Base-by-base conservation (phyloP, 768 basidiomycete species). In the Lactarius pseudohatsudake region DNA sequence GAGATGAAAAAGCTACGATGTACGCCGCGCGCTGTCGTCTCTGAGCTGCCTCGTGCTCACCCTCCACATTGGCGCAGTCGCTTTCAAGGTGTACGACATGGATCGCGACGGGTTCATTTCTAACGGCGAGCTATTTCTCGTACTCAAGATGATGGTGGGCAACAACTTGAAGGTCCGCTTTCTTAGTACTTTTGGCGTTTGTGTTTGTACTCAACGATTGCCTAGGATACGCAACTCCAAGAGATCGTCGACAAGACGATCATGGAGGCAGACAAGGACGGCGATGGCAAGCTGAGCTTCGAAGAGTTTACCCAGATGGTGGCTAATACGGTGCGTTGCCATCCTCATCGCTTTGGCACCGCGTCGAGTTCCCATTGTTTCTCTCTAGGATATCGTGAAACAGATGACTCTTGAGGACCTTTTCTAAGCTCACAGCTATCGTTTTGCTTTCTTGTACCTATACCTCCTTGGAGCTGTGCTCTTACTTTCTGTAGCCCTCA, bases 181-280 rank as follows among this genome's bases (percentile, higher is more conserved):
- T 41, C 41, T 41, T 26, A 10, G 22, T 28, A 13, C 36, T 41
- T 26, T 36, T 45, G 18, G 55, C 8, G 18, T 56, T 56, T 18
- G 16, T 26, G 18, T 32, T 32, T 32, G 4, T 32, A 47, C 30
- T 28, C 28, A 32, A 18, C 45, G 43, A n/a, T 26, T 32, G 18
- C 3, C 38, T 75, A 96, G 94, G 97, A 99, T 76, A 92, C 96
- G 75, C 97, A 98, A 80, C 80, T 99, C 66, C 97, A 99, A 77
- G 97, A 98, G 76, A 99, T 99, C 66, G 97, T 99, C 20, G 97
- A 99, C 78, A 99, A 99, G 82, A 98, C 97, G 10, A 99, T 99
- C 76, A 95, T 99, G 94, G 97, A 99, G 79, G 97, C 96, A 13
- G 97, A 99, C 75, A 91, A 93, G 76, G 96, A 99, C 74, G 95